Conservation (phyloP, 2,329 filamentous ascomycete genomes). For the Hortaea sp. region DNA sequence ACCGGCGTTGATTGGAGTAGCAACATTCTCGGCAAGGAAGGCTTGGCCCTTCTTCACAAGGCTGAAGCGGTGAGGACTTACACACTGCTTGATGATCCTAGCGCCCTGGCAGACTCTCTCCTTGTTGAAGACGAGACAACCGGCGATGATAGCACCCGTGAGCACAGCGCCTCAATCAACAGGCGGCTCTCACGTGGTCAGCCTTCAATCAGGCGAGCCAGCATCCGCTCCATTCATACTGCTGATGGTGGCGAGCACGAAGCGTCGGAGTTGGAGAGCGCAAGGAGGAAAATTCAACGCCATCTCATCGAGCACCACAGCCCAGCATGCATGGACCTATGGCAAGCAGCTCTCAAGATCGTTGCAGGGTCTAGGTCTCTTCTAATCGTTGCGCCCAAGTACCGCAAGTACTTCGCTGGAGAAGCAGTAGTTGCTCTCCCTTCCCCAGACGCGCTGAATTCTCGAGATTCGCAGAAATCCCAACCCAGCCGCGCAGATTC, state of each 20-base stretch:
- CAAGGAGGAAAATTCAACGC: constrained; percentile 32
- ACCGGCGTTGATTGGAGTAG: constrained; percentile 27
- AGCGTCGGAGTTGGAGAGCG: constrained; percentile 24
- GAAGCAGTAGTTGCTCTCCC: not conserved
- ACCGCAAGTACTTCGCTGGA: not conserved
- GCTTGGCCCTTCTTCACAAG: constrained; percentile 25
- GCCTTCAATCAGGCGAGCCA: constrained; percentile 13
- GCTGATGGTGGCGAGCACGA: constrained; percentile 18
- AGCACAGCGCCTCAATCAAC: constrained; percentile 1
- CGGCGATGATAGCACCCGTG: not conserved
- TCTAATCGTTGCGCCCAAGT: not conserved
- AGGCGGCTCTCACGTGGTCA: constrained; percentile 9
- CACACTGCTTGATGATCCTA: constrained; percentile 10
- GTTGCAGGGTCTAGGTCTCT: constrained; percentile 16
- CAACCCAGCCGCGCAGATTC: not conserved
- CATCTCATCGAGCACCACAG: constrained; percentile 26
- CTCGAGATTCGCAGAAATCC: not conserved
- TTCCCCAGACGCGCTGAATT: not conserved
- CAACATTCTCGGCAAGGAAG: constrained; percentile 23
- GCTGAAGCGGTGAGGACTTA: constrained; percentile 20
- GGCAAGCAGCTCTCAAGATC: constrained; percentile 26
- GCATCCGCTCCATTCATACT: constrained; percentile 17
- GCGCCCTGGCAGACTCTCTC: constrained; percentile 1
- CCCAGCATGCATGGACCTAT: constrained; percentile 26
- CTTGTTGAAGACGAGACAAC: constrained; percentile 1